phyloP scores from a whole-genome alignment of 495 filamentous ascomycete genomes.

The Apodospora peruviana region DNA sequence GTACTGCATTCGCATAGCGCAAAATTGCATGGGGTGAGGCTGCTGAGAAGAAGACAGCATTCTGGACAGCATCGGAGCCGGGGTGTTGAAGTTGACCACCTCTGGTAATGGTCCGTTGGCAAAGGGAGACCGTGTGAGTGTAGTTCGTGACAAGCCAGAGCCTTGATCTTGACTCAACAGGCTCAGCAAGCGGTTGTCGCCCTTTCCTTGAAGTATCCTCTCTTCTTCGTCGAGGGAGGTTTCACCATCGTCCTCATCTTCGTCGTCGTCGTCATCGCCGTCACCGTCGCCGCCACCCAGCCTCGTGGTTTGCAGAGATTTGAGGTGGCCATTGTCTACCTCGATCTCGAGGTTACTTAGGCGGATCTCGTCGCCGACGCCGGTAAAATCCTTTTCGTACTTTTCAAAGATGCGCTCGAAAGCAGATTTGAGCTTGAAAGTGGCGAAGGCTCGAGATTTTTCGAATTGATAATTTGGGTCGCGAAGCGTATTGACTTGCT shows the following conservation, averaged over 20 bases:
- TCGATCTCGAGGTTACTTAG: conserved; percentile 64
- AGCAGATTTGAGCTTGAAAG: conserved; percentile 63
- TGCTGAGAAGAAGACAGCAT: conserved; percentile 11
- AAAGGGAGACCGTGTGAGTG: no score
- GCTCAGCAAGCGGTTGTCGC: no score
- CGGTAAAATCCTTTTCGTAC: conserved; percentile 76
- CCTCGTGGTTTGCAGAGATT: conserved; percentile 36
- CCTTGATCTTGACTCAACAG: no score
- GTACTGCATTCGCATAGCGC: conserved; percentile 6
- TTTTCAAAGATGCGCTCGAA: conserved; percentile 87
- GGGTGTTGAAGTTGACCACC: neutral
- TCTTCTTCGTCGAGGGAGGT: conserved; percentile 24
- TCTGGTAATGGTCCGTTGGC: conserved; percentile 8
- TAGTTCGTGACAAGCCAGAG: no score
- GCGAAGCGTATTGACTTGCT: conserved; percentile 36
- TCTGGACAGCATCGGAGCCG: conserved; percentile 1
- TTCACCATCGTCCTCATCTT: conserved; percentile 10
- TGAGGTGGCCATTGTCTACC: conserved; percentile 81
- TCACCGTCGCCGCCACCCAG: conserved; percentile 34
- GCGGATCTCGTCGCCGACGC: conserved; percentile 48
- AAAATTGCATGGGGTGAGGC: conserved; percentile 10
- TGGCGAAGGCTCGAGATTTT: conserved; percentile 54
- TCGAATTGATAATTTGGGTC: conserved; percentile 50
- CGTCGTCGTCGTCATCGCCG: conserved; percentile 33
- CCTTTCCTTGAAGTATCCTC: conserved; percentile 12